Base-by-base conservation (phyloP, 495 filamentous ascomycete genomes). In the Penicillium verhagenii region DNA sequence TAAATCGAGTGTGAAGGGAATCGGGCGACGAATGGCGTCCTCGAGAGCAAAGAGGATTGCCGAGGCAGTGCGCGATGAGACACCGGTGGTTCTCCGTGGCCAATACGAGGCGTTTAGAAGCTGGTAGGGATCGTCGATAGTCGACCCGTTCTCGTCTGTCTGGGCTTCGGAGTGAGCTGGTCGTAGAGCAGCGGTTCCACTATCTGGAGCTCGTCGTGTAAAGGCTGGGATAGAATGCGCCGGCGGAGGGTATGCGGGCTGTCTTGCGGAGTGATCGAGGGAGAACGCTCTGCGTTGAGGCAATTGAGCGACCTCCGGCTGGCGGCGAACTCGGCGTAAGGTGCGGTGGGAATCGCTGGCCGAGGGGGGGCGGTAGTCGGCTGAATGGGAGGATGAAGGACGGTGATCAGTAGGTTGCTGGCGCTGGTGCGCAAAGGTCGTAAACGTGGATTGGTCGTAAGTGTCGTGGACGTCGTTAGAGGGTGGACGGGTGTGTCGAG, bases 21-120 rank as follows among this genome's bases (percentile, higher is more conserved):
- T 81, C 1, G 94, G 93, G 35, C 84, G 82, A 46, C 92, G 87
- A 46, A 97, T 79, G 42, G 89, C 94, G 73, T 93, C 90, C 76
- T 98, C 93, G 43, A 97, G 84, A 6, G 91, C 83, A 79, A 86
- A 96, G 56, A 91, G 86, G 65, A 98, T 91, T 16, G 94, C 93
- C 53, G 86, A 82, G 14, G 85, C 82, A 26, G 86, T 89, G 42
- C 83, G 78, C 18, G 78, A 74, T 8, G 86, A 88, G 56, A 89
- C 81, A 45, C 75, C 72, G 54, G 79, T 80, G 8, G 78, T 79
- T 50, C 81, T 74, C 53, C 72, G 76, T 24, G 81, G 80, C 73
- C 75, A 81, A 58, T 80, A 77, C 1, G 73, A 80, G 26, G 73
- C 59, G 56, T 68, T 56, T 38, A 69, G 60, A 38, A 61, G 68